Conservation (phyloP, 305 asterid genomes). For the Petunia hybrid region DNA sequence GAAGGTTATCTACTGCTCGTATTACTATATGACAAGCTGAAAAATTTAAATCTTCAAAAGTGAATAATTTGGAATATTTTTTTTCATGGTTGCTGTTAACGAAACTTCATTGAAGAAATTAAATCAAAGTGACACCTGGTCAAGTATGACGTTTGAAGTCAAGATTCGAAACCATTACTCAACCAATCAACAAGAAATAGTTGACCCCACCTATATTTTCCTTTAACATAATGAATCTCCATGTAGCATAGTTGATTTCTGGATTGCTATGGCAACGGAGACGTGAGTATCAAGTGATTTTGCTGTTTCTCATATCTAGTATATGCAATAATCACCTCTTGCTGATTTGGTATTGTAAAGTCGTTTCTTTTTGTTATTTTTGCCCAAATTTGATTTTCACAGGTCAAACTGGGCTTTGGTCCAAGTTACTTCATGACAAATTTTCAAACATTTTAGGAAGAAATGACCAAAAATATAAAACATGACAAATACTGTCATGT, state of each 20-base stretch:
- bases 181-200: background rate
- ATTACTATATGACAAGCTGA: too few species aligned
- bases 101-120: too few species aligned
- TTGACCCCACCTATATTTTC: background rate
- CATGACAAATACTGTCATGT: background rate
- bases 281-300: background rate
- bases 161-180: background rate
- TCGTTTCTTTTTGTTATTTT: background rate
- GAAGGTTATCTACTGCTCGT: too few species aligned
- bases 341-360: background rate
- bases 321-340: background rate
- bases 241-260: background rate
- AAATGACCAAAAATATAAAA: background rate
- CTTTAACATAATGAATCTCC: background rate
- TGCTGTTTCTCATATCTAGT: background rate
- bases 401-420: background rate
- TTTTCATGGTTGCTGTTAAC: too few species aligned
- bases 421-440: background rate
- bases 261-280: background rate
- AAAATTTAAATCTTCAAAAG: too few species aligned
- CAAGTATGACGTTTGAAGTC: background rate
- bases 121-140: background rate
- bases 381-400: background rate
- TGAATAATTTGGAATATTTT: too few species aligned
- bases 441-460: background rate